Percentiles rank a stretch among this genome's conserved stretches.
Conservation (phyloP, 176 grass and related monocot genomes). For the Ampelocalamus luodianensis region DNA sequence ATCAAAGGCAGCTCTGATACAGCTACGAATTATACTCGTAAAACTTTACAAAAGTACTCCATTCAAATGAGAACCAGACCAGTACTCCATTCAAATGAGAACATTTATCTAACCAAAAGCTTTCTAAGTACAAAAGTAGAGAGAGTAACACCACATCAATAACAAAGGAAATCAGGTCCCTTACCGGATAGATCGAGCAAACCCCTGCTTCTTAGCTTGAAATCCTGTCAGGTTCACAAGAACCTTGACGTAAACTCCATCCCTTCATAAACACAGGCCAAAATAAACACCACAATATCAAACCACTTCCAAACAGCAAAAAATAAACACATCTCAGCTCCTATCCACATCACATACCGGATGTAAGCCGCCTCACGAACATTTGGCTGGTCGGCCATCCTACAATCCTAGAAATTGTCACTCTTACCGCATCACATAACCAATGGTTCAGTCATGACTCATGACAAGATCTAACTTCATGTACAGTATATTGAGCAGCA, state of each 20-base stretch:
- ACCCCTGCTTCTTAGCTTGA: constrained; percentile 55
- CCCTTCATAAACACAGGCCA: constrained; percentile 52
- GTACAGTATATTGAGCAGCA: neutral
- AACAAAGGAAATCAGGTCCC: neutral
- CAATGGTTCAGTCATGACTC: constrained; percentile 28
- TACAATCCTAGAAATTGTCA: constrained; percentile 43
- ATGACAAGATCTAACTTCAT: constrained; percentile 7
- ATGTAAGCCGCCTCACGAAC: constrained; percentile 53
- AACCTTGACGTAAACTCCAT: constrained; percentile 72
- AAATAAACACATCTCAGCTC: constrained; percentile 16
- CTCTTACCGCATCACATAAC: neutral
- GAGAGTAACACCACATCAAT: neutral
- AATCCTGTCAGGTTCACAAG: constrained; percentile 60
- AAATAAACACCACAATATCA: constrained; percentile 41
- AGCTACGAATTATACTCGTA: neutral
- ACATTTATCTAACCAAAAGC: no score
- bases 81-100: neutral
- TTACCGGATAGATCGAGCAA: constrained; percentile 73
- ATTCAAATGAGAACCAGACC: neutral
- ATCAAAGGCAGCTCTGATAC: neutral
- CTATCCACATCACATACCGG: constrained; percentile 55
- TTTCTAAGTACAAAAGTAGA: neutral
- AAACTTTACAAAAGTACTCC: neutral
- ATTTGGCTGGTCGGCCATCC: constrained; percentile 63
- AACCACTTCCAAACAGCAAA: constrained; percentile 31